Percentiles rank a stretch among this genome's conserved stretches.
phyloP scores from a whole-genome alignment of 2,329 filamentous ascomycete species.

The Onygenales sp. region DNA sequence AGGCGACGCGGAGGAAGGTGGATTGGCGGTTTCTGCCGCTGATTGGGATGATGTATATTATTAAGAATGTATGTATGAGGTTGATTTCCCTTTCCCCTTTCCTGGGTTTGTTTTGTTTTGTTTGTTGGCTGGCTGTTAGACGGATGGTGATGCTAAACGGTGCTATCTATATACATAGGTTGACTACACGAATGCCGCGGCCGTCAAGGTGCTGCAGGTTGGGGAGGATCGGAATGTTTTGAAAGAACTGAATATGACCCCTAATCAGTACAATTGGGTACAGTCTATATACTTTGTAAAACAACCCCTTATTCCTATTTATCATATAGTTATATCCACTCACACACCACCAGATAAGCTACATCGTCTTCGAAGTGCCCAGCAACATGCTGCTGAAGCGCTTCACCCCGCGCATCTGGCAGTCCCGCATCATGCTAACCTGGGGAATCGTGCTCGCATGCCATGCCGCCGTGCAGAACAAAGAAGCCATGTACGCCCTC shows the following conservation, averaged over 20 bases:
- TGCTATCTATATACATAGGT: constrained; percentile 9
- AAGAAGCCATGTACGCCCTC: constrained; percentile 24
- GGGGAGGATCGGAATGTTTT: constrained; percentile 30
- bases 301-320: not conserved
- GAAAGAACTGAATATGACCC: constrained; percentile 30
- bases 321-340: not conserved
- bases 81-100: not conserved
- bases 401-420: constrained; percentile 27
- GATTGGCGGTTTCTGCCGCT: constrained; percentile 28
- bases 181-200: constrained; percentile 33
- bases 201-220: constrained; percentile 35
- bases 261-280: constrained; percentile 34
- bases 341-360: constrained; percentile 21
- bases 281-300: constrained; percentile 31
- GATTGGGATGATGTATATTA: constrained; percentile 34
- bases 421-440: constrained; percentile 27
- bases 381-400: constrained; percentile 31
- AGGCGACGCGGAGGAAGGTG: constrained; percentile 32
- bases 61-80: constrained; percentile 27
- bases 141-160: not conserved
- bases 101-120: not conserved
- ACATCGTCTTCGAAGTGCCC: constrained; percentile 33
- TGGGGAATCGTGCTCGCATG: constrained; percentile 31
- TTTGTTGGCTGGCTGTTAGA: constrained; percentile 10
- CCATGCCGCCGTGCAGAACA: constrained; percentile 27